These are phyloP conservation scores for Capsicum chinense DNA, from an alignment of 257 asterid genomes.

Conservation along the genomic window DNA sequence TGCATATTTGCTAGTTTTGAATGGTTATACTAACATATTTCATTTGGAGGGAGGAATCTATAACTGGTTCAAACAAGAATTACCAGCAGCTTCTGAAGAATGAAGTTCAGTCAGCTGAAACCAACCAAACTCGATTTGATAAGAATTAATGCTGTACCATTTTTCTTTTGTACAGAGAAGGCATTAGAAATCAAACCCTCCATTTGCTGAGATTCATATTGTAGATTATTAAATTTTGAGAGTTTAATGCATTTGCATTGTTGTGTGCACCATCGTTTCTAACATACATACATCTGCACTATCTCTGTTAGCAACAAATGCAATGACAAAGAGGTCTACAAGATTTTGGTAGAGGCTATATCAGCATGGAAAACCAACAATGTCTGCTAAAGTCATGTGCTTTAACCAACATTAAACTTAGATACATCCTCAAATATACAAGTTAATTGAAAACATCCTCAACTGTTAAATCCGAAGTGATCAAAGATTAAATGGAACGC, in stretches of 20 bases:
- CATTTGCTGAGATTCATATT: conserved; percentile 18
- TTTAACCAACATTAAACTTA: not conserved
- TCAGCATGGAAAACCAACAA: not conserved
- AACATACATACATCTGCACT: not conserved
- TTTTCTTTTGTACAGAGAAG: conserved; percentile 23
- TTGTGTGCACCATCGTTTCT: not conserved
- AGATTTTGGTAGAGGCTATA: not conserved
- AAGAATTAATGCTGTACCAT: conserved; percentile 11
- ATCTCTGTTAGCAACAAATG: not conserved
- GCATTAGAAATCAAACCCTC: conserved; percentile 14
- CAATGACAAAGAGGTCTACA: not conserved
- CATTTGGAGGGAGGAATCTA: conserved; percentile 92
- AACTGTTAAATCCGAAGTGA: no score
- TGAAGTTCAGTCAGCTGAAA: conserved; percentile 37
- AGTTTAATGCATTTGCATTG: not conserved
- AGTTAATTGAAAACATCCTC: not conserved
- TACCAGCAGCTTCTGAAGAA: conserved; percentile 77
- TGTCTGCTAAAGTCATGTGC: not conserved
- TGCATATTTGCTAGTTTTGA: conserved; percentile 88
- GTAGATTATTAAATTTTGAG: conserved; percentile 13
- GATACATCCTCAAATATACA: not conserved
- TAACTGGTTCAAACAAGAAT: conserved; percentile 73
- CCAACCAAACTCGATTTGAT: not conserved
- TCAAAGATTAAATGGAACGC: no score
- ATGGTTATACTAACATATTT: conserved; percentile 76